A percentile compares a stretch with the other conserved stretches of the same genome.
phyloP scores from a whole-genome alignment of 108 stramenopile genomes.

The Cyclotella cryptica region DNA sequence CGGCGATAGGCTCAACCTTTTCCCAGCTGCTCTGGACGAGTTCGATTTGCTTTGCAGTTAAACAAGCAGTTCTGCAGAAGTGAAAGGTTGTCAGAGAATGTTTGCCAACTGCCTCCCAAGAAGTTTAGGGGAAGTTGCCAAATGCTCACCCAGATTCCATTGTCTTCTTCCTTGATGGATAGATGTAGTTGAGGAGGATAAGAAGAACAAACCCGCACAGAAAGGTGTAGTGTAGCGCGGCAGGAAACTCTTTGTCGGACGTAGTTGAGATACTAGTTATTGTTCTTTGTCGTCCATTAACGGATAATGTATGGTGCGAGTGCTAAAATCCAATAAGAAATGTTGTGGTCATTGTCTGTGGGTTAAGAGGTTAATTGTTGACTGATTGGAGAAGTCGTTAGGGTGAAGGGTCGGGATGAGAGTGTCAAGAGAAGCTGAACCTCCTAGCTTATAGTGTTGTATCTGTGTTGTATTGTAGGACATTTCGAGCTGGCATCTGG shows the following conservation, averaged over 20 bases:
- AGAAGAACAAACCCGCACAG: neutral
- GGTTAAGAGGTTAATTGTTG: too few species aligned
- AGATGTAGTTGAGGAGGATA: neutral
- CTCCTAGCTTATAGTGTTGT: too few species aligned
- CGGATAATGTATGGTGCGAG: too few species aligned
- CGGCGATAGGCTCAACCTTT: constrained; percentile 41
- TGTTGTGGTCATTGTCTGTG: too few species aligned
- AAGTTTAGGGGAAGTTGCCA: neutral
- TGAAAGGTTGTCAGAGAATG: neutral
- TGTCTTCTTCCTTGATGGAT: neutral
- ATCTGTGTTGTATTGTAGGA: too few species aligned
- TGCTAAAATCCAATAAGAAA: too few species aligned
- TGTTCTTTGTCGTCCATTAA: too few species aligned
- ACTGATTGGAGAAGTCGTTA: too few species aligned
- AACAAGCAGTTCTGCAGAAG: neutral
- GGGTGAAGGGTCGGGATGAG: too few species aligned
- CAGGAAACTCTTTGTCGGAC: neutral
- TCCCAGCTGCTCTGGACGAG: constrained; percentile 44
- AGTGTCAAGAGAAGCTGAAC: too few species aligned
- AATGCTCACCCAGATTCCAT: neutral
- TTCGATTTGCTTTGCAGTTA: constrained; percentile 11
- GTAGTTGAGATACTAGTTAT: too few species aligned
- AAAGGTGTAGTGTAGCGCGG: neutral
- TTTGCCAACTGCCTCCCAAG: neutral
- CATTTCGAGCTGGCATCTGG: too few species aligned